phyloP scores from a whole-genome alignment of 1,139 yeast species.

The Yamadazyma dushanensis region DNA sequence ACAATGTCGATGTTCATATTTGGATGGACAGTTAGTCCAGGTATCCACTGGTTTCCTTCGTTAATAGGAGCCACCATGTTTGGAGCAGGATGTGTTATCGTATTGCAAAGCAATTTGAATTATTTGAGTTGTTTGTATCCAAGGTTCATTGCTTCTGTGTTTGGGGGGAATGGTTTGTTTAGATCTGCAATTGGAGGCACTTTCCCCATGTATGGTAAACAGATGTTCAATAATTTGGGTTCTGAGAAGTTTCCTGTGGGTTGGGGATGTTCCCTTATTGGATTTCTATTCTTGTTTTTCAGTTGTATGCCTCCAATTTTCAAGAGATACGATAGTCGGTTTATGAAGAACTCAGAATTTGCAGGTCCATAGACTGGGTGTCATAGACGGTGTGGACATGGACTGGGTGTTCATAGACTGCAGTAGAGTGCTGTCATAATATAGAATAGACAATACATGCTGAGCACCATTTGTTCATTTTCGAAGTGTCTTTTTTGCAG shows the following conservation, averaged over 20 bases:
- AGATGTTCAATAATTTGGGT: constrained; percentile 45
- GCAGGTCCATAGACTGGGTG: too few species aligned
- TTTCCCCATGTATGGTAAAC: constrained; percentile 34
- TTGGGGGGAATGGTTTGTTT: constrained; percentile 31
- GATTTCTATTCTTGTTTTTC: constrained; percentile 63
- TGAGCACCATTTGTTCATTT: too few species aligned
- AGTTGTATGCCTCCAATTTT: too few species aligned
- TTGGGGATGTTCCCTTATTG: constrained; percentile 65
- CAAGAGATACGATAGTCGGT: too few species aligned
- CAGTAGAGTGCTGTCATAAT: too few species aligned
- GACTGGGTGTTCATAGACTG: too few species aligned
- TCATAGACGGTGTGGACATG: too few species aligned
- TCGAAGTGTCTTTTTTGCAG: too few species aligned
- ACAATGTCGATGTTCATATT: constrained; percentile 34
- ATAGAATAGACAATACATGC: too few species aligned
- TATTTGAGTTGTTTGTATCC: constrained; percentile 66
- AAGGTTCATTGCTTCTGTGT: constrained; percentile 30
- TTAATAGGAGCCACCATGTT: constrained; percentile 30
- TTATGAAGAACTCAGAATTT: too few species aligned
- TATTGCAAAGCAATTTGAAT: constrained; percentile 37
- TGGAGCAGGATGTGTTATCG: constrained; percentile 30
- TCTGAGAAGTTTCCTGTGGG: constrained; percentile 46
- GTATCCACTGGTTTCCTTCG: constrained; percentile 35
- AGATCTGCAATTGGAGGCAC: constrained; percentile 30
- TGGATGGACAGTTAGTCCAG: constrained; percentile 30